Conservation (phyloP, 1,139 yeast genomes). For the Ashbya aceris region DNA sequence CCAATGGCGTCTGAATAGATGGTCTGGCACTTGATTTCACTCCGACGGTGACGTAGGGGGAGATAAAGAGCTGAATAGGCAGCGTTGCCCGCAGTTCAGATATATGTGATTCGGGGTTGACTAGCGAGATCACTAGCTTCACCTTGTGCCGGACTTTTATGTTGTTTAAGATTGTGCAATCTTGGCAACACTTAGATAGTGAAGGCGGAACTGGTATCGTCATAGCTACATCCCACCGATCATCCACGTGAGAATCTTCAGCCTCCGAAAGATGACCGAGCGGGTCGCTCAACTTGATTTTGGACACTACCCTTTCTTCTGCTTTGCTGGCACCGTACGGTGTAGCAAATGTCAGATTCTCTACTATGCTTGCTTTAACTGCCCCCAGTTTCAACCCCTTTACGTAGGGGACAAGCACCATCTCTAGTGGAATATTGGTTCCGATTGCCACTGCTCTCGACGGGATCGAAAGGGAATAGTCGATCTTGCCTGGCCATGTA, state of each 20-base stretch:
- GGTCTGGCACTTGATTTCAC: conserved; percentile 31
- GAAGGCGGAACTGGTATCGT: conserved; percentile 58
- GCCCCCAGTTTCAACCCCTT: conserved; percentile 76
- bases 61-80: conserved; percentile 51
- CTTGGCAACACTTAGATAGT: conserved; percentile 72
- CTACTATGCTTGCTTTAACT: conserved; percentile 57
- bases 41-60: conserved; percentile 70
- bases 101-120: conserved; percentile 53
- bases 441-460: conserved; percentile 89
- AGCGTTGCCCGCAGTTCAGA: conserved; percentile 57
- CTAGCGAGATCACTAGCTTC: conserved; percentile 45
- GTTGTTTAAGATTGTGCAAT: conserved; percentile 53
- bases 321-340: conserved; percentile 40
- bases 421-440: conserved; percentile 58
- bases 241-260: conserved; percentile 31
- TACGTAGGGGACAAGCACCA: conserved; percentile 66
- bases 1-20: conserved; percentile 3
- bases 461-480: conserved; percentile 80
- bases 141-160: conserved; percentile 55
- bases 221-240: conserved; percentile 70
- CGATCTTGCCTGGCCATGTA: conserved; percentile 93
- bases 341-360: conserved; percentile 57
- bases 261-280: conserved; percentile 17
- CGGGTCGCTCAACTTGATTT: conserved; percentile 38
- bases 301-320: conserved; percentile 51